These are phyloP conservation scores for Coemansia sp. DNA, from an alignment of 192 early-diverging fungal species.

Conservation along the genomic window DNA sequence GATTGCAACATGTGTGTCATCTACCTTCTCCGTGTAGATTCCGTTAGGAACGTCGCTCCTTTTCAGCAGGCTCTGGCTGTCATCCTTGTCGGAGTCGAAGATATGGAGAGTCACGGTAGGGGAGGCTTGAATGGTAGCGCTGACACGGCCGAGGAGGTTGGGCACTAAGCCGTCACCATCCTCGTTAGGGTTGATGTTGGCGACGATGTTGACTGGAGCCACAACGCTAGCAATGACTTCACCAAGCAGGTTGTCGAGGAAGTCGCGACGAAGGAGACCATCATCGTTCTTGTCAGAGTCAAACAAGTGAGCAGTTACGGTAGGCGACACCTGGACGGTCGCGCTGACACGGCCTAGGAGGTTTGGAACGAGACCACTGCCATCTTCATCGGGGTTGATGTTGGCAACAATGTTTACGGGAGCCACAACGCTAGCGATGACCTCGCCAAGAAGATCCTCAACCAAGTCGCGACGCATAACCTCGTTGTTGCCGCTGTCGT, in stretches of 20 bases:
- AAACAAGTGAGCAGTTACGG: constrained; percentile 12
- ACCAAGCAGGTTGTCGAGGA: constrained; percentile 28
- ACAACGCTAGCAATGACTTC: constrained; percentile 27
- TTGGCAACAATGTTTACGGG: constrained; percentile 32
- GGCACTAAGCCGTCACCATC: constrained; percentile 38
- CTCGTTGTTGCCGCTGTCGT: constrained; percentile 6
- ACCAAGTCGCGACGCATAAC: constrained; percentile 25
- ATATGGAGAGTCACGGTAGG: constrained; percentile 29
- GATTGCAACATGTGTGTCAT: constrained; percentile 28
- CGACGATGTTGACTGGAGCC: constrained; percentile 33
- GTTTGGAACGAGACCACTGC: constrained; percentile 35
- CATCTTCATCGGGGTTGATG: constrained; percentile 42
- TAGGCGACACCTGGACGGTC: constrained; percentile 18
- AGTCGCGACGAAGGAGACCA: constrained; percentile 19
- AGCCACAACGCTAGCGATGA: constrained; percentile 24
- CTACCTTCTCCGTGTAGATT: constrained; percentile 33
- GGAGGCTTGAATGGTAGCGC: constrained; percentile 25
- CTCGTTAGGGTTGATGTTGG: constrained; percentile 39
- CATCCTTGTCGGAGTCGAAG: constrained; percentile 23
- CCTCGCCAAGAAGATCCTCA: constrained; percentile 27
- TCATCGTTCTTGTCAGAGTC: constrained; percentile 11
- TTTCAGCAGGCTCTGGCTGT: constrained; percentile 20
- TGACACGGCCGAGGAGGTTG: constrained; percentile 40
- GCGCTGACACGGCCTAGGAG: constrained; percentile 35
- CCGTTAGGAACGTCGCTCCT: constrained; percentile 18